Evolutionary conservation across 805 yeast genomes (phyloP), one percentile per base, ranked within the genome.

Genomic region (Blastobotrys peoriensis): DNA sequence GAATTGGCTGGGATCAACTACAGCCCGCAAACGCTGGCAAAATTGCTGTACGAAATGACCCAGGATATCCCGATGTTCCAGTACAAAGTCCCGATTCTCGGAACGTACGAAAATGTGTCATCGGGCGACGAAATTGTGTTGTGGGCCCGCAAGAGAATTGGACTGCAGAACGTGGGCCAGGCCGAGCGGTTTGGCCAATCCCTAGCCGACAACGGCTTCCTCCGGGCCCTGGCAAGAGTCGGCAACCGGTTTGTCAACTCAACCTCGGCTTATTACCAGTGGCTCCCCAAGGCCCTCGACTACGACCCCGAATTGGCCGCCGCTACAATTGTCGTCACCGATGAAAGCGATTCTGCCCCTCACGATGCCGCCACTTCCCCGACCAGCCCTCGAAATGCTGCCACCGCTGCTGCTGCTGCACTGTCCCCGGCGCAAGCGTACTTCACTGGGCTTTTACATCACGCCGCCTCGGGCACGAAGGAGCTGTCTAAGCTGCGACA

Each of bases 151-250:
- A 71, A 71, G 45, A 72, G 74, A 50, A 62, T 79, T 41, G 66
- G 71, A 8, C 65, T 71, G 37, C 56, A 60, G 10, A 73, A 75
- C 53, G 65, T 80, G 20, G 84, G 76, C 15, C 74, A 73, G 52
- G 82, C 86, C 6, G 95, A 87, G 62, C 59, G 58, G 28, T 78
- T 84, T 61, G 95, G 95, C 16, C 91, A 84, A 62, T 86, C 79
- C 51, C 68, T 86, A 49, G 64, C 85, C 9, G 68, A 74, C 27
- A 59, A 72, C 41, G 88, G 85, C 0, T 83, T 75, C 50, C 58
- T 86, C 23, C 69, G 68, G 41, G 69, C 80, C 16, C 78, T 84
- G 21, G 91, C 89, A 1, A 71, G 78, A 37, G 74, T 76, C 59
- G 65, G 67, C 37, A 53, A 48, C 33, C 68, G 62, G 44, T 86